A percentile compares a stretch with the other conserved stretches of the same genome.
phyloP scores from a whole-genome alignment of 768 basidiomycete genomes.

The Crassisporium funariophilum region DNA sequence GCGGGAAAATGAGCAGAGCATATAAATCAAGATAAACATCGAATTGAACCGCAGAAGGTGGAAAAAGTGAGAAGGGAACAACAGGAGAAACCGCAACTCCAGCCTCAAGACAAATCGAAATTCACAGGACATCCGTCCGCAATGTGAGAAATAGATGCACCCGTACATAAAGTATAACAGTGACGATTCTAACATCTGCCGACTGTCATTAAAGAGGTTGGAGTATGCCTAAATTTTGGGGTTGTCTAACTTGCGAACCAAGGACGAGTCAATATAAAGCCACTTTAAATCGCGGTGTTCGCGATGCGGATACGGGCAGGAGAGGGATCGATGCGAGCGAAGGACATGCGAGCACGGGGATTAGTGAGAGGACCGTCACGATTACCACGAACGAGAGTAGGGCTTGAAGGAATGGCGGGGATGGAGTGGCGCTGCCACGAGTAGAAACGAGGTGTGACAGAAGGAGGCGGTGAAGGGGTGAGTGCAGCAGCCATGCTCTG shows the following conservation, averaged over 20 bases:
- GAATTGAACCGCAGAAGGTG: not conserved
- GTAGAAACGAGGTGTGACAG: conserved; percentile 59
- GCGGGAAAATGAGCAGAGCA: not conserved
- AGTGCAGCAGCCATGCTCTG: conserved; percentile 16
- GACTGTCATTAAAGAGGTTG: conserved; percentile 16
- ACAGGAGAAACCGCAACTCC: not conserved
- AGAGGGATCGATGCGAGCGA: conserved; percentile 49
- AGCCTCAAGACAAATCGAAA: conserved; percentile 6
- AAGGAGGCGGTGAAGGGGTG: conserved; percentile 57
- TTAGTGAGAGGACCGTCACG: conserved; percentile 56
- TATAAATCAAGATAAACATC: not conserved
- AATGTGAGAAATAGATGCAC: conserved; percentile 7
- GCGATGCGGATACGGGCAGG: conserved; percentile 48
- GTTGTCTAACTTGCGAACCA: conserved; percentile 20
- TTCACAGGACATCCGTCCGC: conserved; percentile 6
- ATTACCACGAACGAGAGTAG: conserved; percentile 30
- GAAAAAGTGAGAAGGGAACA: not conserved
- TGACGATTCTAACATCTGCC: conserved; percentile 9
- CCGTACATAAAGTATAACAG: conserved; percentile 15
- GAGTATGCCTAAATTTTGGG: conserved; percentile 18
- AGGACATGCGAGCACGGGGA: conserved; percentile 58
- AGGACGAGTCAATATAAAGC: conserved; percentile 9
- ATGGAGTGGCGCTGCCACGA: conserved; percentile 45
- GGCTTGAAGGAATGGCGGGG: conserved; percentile 35
- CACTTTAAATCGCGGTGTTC: conserved; percentile 38